These are phyloP conservation scores for Rubia balearica DNA, from an alignment of 305 asterid genomes.

Conservation along the genomic window DNA sequence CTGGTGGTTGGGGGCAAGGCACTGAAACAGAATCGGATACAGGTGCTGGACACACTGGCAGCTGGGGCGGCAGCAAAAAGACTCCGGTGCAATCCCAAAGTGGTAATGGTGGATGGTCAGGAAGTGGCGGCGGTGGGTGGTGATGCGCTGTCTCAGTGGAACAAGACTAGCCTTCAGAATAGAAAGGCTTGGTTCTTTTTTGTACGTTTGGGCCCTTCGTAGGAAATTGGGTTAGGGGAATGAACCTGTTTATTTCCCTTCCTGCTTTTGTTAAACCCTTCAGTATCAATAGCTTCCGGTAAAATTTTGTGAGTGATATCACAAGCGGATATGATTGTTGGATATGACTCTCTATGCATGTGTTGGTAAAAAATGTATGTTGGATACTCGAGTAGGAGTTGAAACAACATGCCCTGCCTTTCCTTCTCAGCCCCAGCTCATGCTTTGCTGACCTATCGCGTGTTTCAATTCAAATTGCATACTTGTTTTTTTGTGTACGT, in stretches of 20 bases:
- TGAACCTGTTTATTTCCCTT: background rate
- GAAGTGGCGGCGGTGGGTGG: constrained; percentile 10
- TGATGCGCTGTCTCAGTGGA: constrained; percentile 12
- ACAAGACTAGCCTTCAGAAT: background rate
- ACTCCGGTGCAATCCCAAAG: constrained; percentile 8
- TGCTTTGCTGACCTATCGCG: too few species aligned
- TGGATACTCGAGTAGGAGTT: too few species aligned
- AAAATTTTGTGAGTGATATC: too few species aligned
- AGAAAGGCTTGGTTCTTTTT: background rate
- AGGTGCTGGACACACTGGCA: constrained; percentile 24
- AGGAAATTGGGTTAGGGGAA: background rate
- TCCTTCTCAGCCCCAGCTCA: too few species aligned
- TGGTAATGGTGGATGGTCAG: constrained; percentile 31
- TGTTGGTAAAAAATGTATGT: too few species aligned
- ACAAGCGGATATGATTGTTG: too few species aligned
- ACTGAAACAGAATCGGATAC: background rate
- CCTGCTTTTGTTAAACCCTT: background rate
- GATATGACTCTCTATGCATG: too few species aligned
- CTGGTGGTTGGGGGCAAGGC: background rate
- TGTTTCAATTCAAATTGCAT: too few species aligned
- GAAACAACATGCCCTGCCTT: too few species aligned
- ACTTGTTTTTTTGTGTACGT: too few species aligned
- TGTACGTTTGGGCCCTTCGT: background rate
- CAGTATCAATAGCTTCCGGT: background rate
- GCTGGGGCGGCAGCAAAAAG: constrained; percentile 3